Evolutionary conservation across 1,284 basidiomycete genomes (phyloP), one percentile per base, ranked within the genome.

Genomic region (Heterobasidion irregulare): DNA sequence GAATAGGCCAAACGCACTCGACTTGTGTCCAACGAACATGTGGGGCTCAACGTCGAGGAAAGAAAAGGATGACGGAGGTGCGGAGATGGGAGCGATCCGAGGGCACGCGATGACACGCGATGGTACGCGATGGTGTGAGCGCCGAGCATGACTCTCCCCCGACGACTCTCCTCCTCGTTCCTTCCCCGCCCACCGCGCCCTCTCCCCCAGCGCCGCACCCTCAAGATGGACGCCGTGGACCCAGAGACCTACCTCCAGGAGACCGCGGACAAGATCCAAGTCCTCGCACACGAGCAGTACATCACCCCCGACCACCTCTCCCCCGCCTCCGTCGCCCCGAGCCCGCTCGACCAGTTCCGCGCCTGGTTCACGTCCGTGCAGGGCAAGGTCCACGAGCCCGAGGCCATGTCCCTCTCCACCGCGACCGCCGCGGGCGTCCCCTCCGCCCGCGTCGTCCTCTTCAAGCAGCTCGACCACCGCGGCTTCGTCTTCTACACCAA

Each of bases 401-500:
- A 97, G 69, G 86, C 90, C 8, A 89, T 97, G 84, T 79, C 85
- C 4, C 69, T 98, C 53, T 89, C 89, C 47, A 97, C 94, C 47
- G 80, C 83, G n/a, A 82, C 86, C 0, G 64, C 80, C 8, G 59
- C 69, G 0, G 89, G 88, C 47, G 79, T 92, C 57, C 96, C 96
- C 15, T 94, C 92, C 10, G 83, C 89, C 3, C 86, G 95, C 59
- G 80, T 93, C 65, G 95, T 98, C 52, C 84, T 98, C 59, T 84
- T 98, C 65, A 98, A 98, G 70, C 83, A 93, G 64, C 83, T 92
- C 64, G 91, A 96, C 72, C 66, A 76, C 26, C 79, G 75, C 52
- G 94, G 95, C 41, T 98, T 99, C 72, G 82, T 96, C 54, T 98
- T 98, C 74, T 99, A 83, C 78, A 96, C 94, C 41, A 99, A 99